Base-by-base conservation (phyloP, 495 filamentous ascomycete species). In the Pseudomonodictys pantanalensis region DNA sequence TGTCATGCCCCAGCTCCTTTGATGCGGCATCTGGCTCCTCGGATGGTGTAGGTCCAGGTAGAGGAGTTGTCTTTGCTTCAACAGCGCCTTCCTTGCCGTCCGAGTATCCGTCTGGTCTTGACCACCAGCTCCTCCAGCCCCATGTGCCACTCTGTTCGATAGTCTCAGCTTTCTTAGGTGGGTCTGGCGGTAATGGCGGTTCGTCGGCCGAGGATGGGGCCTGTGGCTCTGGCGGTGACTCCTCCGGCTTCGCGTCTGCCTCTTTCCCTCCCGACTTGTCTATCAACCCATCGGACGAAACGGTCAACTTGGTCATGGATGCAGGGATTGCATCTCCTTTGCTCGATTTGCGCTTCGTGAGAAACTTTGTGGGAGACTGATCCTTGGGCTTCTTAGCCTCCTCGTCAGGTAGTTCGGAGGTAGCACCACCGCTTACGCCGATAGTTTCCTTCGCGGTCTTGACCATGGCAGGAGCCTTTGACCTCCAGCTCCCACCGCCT, bases 111-210 rank as follows among this genome's bases (percentile, higher is more conserved):
- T 75, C 73, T 15, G 73, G 73, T 54, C 66, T 56, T 28, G 71
- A 74, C 73, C 73, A 75, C 73, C 73, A 75, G 17, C 71, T 69
- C 17, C 68, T 61, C 73, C 73, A 75, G 1, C 47, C 54, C 12
- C 39, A 66, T 6, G 53, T 56, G 32, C 32, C 54, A 20, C 45
- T 23, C 5, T 44, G 52, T 28, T 46, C 22, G 23, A 10, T 42
- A 12, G 47, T 56, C 15, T 28, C 38, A n/a, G 58, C 46, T 32
- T 60, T 60, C 30, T 67, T 67, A 17, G 29, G 39, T 1, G 56
- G 67, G 1, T 65, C 61, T 1, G 66, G 66, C 10, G 66, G 66
- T 33, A 69, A 39, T 17, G 67, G 64, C n/a, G 68, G 63, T 30
- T 68, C 64, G n/a, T 64, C 33, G 10, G 50, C 24, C 6, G 2